Conservation (phyloP, 176 grass and related monocot species). For the Musa itinerans region DNA sequence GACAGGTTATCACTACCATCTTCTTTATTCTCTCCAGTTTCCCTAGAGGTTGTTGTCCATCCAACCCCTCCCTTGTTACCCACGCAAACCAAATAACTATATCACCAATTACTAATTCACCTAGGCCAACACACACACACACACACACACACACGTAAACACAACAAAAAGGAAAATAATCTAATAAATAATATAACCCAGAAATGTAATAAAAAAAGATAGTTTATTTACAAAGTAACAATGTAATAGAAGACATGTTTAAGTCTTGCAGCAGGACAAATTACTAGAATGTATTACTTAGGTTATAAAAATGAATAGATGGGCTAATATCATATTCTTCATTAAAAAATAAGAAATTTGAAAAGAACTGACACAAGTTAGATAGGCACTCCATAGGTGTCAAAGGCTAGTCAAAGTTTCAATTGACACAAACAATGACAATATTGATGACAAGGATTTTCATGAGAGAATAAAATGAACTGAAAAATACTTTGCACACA, state of each 20-base stretch:
- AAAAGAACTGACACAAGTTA: neutral
- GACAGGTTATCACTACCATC: too few species aligned
- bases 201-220: neutral
- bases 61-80: neutral
- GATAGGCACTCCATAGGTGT: neutral
- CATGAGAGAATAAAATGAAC: slow-evolving; percentile 15
- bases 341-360: too few species aligned
- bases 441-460: neutral
- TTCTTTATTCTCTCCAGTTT: too few species aligned
- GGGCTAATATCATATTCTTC: too few species aligned
- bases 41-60: too few species aligned
- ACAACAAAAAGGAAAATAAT: neutral
- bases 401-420: neutral
- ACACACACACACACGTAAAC: too few species aligned
- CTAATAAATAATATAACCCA: neutral
- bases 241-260: too few species aligned
- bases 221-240: neutral
- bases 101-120: neutral
- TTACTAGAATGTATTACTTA: neutral
- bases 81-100: neutral
- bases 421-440: neutral
- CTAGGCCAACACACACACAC: neutral
- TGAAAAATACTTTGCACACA: slow-evolving; percentile 3
- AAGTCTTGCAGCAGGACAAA: too few species aligned
- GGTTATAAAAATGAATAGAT: neutral